These are phyloP conservation scores for Biancaea sappan DNA, from an alignment of 306 rosid genomes.

Conservation along the genomic window DNA sequence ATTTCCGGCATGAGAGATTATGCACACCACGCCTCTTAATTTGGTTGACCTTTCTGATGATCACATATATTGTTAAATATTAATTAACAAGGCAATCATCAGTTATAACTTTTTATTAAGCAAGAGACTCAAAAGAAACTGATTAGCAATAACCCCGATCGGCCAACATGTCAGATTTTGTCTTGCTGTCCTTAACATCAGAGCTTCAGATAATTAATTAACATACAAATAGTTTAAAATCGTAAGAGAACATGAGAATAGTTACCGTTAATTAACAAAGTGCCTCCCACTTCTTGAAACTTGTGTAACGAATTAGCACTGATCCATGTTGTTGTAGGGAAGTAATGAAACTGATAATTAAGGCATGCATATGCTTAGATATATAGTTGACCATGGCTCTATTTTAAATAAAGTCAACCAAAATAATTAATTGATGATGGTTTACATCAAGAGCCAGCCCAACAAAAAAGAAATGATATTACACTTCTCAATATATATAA, in stretches of 20 bases:
- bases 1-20: conserved; percentile 36
- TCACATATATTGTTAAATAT: conserved; percentile 15
- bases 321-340: conserved; percentile 19
- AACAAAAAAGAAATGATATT: not conserved
- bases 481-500: not conserved
- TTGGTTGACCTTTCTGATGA: conserved; percentile 21
- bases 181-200: not conserved
- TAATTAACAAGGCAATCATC: not conserved
- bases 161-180: not conserved
- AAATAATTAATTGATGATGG: conserved; percentile 25
- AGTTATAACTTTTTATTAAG: conserved; percentile 2
- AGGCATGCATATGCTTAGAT: conserved; percentile 19
- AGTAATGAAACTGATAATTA: conserved; percentile 3
- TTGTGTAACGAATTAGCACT: not conserved
- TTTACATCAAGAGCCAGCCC: conserved; percentile 11
- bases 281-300: not conserved
- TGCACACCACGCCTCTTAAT: conserved; percentile 32
- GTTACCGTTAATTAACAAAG: not conserved
- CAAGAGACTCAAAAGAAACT: not conserved
- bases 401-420: conserved; percentile 29
- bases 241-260: not conserved
- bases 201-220: not conserved
- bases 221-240: not conserved
- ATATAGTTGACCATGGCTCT: conserved; percentile 29
- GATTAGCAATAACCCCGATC: not conserved